Conservation (phyloP, 1,284 basidiomycete genomes). For the Leucocoprinus gongylophorus region DNA sequence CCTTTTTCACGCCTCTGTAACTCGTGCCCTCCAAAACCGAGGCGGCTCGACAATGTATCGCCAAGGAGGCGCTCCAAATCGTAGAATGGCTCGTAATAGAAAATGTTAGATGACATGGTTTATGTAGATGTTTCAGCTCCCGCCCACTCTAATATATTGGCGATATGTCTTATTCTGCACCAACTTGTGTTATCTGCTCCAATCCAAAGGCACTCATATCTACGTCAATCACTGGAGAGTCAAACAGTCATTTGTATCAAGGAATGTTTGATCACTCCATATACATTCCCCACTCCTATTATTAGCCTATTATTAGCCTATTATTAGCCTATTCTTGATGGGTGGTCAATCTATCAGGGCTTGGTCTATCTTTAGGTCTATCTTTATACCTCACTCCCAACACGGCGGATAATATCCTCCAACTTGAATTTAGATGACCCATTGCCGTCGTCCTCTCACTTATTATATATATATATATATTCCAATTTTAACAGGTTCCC, state of each 20-base stretch:
- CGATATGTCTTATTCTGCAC: not conserved
- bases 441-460: too few species aligned
- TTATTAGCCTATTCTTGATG: not conserved
- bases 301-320: not conserved
- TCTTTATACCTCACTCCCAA: too few species aligned
- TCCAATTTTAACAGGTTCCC: too few species aligned
- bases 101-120: slow-evolving; percentile 2
- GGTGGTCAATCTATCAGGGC: too few species aligned
- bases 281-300: not conserved
- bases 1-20: slow-evolving; percentile 1
- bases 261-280: not conserved
- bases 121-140: not conserved
- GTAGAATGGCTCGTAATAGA: slow-evolving; percentile 45
- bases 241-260: not conserved
- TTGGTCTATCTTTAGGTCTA: too few species aligned
- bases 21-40: not conserved
- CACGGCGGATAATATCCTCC: too few species aligned
- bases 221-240: not conserved
- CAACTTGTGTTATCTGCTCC: not conserved
- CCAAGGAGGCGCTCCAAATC: slow-evolving; percentile 47
- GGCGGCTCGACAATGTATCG: slow-evolving; percentile 28
- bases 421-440: too few species aligned
- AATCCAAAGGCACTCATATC: not conserved
- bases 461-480: too few species aligned
- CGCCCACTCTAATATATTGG: not conserved